phyloP scores from a whole-genome alignment of 768 basidiomycete species.

The Tylopilus sp. region DNA sequence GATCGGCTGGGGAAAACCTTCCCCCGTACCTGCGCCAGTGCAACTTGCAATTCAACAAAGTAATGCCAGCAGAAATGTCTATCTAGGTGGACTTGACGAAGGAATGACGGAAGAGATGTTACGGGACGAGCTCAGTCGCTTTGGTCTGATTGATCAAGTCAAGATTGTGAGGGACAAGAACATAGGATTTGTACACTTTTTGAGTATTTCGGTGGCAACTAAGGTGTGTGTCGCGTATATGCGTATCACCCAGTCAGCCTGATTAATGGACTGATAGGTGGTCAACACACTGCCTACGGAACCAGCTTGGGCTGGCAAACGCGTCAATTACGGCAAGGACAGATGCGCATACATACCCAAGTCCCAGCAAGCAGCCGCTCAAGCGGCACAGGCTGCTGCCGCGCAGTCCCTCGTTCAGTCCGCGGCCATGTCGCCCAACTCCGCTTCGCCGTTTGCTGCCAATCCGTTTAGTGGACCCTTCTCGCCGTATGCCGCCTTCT shows the following conservation, averaged over 20 bases:
- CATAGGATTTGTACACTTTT: constrained; percentile 98
- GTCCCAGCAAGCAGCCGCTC: constrained; percentile 86
- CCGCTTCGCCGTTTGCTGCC: constrained; percentile 29
- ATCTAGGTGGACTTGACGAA: constrained; percentile 91
- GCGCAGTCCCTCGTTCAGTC: constrained; percentile 65
- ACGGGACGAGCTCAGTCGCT: constrained; percentile 86
- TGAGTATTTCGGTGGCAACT: constrained; percentile 90
- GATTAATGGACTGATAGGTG: constrained; percentile 50
- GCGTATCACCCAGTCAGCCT: not conserved
- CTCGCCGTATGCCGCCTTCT: constrained; percentile 51
- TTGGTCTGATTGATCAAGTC: constrained; percentile 97
- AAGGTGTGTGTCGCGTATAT: constrained; percentile 56
- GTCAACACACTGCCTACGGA: constrained; percentile 91
- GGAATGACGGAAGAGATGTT: constrained; percentile 87
- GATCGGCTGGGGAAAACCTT: constrained; percentile 98
- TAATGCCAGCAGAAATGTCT: constrained; percentile 95
- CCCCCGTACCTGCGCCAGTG: constrained; percentile 82
- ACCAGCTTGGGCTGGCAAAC: constrained; percentile 90
- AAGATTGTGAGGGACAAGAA: constrained; percentile 99
- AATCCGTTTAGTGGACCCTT: constrained; percentile 35
- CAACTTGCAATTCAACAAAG: constrained; percentile 85
- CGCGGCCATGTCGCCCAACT: constrained; percentile 35
- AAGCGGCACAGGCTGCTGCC: constrained; percentile 83
- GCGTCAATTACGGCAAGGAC: constrained; percentile 98
- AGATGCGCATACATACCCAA: constrained; percentile 97